Conservation (phyloP, 2,329 filamentous ascomycete species). For the Alternaria arborescens region DNA sequence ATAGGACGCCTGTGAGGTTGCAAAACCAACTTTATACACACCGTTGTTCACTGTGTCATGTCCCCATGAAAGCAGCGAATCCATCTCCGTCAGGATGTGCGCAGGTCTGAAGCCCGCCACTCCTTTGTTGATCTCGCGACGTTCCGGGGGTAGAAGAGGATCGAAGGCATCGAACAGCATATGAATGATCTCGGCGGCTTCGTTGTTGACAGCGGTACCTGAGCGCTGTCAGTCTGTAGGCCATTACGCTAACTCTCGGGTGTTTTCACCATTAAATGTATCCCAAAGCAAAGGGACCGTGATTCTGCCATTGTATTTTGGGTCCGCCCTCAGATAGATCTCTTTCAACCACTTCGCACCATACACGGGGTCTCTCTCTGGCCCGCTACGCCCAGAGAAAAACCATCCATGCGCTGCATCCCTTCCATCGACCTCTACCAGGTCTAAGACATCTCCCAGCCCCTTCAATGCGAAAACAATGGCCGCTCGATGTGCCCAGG, state of each 20-base stretch:
- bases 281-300: conserved; percentile 83
- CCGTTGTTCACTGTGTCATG: conserved; percentile 70
- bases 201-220: conserved; percentile 49
- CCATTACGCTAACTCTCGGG: neutral
- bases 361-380: conserved; percentile 38
- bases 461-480: conserved; percentile 61
- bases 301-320: conserved; percentile 64
- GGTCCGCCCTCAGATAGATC: conserved; percentile 75
- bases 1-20: conserved; percentile 83
- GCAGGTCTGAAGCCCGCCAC: conserved; percentile 73
- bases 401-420: conserved; percentile 45
- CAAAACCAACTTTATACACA: conserved; percentile 75
- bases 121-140: conserved; percentile 62
- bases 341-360: conserved; percentile 60
- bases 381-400: conserved; percentile 41
- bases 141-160: conserved; percentile 52
- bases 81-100: conserved; percentile 69
- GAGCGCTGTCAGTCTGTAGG: conserved; percentile 12
- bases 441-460: conserved; percentile 59
- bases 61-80: conserved; percentile 80
- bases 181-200: conserved; percentile 46
- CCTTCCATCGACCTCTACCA: conserved; percentile 54
- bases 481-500: conserved; percentile 67
- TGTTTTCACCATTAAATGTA: conserved; percentile 60
- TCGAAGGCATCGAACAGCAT: conserved; percentile 48